Conservation (phyloP, 257 asterid species). For the Petunia secreta region DNA sequence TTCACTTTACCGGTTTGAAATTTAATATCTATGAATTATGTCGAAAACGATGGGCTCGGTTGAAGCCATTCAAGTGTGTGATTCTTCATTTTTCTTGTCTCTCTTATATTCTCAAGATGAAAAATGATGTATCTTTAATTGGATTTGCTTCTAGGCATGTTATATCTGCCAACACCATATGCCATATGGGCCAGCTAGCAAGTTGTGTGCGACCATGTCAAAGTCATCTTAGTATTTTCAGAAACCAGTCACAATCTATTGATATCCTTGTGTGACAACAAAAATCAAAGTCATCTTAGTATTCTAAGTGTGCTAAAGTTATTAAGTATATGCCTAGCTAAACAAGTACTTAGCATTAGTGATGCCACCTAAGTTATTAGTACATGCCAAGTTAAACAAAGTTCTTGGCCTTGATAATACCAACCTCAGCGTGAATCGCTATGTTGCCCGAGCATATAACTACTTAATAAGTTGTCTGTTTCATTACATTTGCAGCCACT, state of each 20-base stretch:
- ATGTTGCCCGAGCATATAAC: not conserved
- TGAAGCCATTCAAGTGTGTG: no score
- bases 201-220: not conserved
- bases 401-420: not conserved
- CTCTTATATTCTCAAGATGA: no score
- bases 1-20: no score
- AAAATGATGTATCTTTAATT: not conserved
- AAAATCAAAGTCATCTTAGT: not conserved
- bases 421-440: not conserved
- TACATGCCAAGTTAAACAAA: not conserved
- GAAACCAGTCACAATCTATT: not conserved
- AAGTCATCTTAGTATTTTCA: slow-evolving; percentile 9
- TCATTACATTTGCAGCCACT: not conserved
- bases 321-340: not conserved
- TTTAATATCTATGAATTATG: not conserved
- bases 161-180: not conserved
- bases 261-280: not conserved
- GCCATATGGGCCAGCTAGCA: not conserved
- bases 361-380: not conserved
- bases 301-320: not conserved
- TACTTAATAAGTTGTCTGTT: not conserved
- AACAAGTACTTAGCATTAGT: not conserved
- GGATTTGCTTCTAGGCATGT: not conserved
- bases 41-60: no score
- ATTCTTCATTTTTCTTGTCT: no score